Percentiles rank a stretch among this genome's conserved stretches.
Evolutionary conservation across 208 protist genomes (phyloP).

Genomic region (Crithidia fasciculata): DNA sequence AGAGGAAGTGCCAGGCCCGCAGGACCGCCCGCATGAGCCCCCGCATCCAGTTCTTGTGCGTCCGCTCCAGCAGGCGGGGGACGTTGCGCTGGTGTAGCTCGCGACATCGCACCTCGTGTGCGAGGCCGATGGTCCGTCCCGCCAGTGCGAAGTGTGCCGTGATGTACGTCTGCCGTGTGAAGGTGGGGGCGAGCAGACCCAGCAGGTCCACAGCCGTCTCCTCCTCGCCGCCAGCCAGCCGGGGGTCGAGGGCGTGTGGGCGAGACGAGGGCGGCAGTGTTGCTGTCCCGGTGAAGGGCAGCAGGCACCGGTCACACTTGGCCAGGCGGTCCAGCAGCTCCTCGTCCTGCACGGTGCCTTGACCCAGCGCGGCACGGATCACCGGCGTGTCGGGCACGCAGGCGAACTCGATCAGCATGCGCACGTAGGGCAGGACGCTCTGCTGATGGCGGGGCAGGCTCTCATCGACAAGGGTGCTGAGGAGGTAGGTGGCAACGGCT

Average conservation of each 20-base stretch:
- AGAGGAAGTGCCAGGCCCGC: constrained; percentile 61
- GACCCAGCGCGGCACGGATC: constrained; percentile 37
- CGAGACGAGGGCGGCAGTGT: background rate
- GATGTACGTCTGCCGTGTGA: constrained; percentile 76
- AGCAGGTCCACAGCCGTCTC: constrained; percentile 12
- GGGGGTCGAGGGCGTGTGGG: background rate
- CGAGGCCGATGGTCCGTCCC: constrained; percentile 41
- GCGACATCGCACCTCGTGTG: constrained; percentile 47
- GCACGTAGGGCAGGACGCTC: constrained; percentile 57
- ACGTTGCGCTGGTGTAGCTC: constrained; percentile 66
- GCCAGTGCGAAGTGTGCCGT: constrained; percentile 69
- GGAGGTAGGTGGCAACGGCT: constrained; percentile 56
- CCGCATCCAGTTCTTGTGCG: constrained; percentile 60
- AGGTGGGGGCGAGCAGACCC: constrained; percentile 45
- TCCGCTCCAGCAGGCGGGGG: constrained; percentile 56
- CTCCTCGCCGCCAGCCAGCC: background rate
- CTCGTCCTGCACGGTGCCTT: constrained; percentile 30
- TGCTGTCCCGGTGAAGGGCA: background rate
- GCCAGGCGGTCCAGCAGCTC: constrained; percentile 29
- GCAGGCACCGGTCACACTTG: background rate
- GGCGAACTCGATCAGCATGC: constrained; percentile 65
- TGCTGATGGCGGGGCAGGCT: constrained; percentile 64
- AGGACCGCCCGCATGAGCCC: constrained; percentile 61
- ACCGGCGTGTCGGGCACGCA: constrained; percentile 66
- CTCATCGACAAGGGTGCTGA: constrained; percentile 49